phyloP scores from a whole-genome alignment of 176 grass and related monocot genomes.

The Themeda triandra region DNA sequence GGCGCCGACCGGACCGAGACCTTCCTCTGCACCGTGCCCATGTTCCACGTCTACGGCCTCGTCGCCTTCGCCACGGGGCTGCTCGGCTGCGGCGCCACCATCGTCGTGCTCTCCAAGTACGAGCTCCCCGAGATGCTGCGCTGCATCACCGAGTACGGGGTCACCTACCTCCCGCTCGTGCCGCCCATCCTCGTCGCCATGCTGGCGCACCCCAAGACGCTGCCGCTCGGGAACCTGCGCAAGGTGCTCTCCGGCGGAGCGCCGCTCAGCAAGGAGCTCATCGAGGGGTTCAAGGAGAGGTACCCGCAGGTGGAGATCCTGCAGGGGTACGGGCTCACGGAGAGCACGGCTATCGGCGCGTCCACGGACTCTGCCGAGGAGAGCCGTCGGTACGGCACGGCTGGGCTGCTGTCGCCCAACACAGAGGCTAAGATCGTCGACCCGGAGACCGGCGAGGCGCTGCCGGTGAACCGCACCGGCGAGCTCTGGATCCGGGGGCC shows the following conservation, averaged over 20 bases:
- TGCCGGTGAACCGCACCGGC: slow-evolving; percentile 72
- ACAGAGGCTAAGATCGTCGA: slow-evolving; percentile 90
- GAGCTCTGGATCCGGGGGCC: slow-evolving; percentile 90
- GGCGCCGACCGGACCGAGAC: slow-evolving; percentile 36
- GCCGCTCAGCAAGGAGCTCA: slow-evolving; percentile 77
- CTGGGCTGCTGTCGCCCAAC: slow-evolving; percentile 81
- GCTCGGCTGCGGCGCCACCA: slow-evolving; percentile 81
- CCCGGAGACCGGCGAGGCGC: slow-evolving; percentile 51
- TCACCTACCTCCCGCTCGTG: slow-evolving; percentile 90
- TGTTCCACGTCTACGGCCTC: slow-evolving; percentile 97
- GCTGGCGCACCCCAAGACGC: slow-evolving; percentile 45
- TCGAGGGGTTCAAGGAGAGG: slow-evolving; percentile 87
- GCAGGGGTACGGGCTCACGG: slow-evolving; percentile 89
- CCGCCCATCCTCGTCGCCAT: slow-evolving; percentile 91
- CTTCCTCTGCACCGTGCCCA: slow-evolving; percentile 94
- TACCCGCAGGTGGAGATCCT: slow-evolving; percentile 84
- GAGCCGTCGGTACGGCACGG: slow-evolving; percentile 81
- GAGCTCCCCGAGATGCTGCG: slow-evolving; percentile 84
- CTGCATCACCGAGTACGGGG: slow-evolving; percentile 55
- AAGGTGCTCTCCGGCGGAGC: slow-evolving; percentile 80
- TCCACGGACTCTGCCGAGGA: slow-evolving; percentile 92
- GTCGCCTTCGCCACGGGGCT: slow-evolving; percentile 88
- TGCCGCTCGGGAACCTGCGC: slow-evolving; percentile 55
- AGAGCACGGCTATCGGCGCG: slow-evolving; percentile 92
- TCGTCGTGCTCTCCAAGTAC: slow-evolving; percentile 89